These are phyloP conservation scores for Hippophae tibetana DNA, from an alignment of 306 rosid species.

Conservation along the genomic window DNA sequence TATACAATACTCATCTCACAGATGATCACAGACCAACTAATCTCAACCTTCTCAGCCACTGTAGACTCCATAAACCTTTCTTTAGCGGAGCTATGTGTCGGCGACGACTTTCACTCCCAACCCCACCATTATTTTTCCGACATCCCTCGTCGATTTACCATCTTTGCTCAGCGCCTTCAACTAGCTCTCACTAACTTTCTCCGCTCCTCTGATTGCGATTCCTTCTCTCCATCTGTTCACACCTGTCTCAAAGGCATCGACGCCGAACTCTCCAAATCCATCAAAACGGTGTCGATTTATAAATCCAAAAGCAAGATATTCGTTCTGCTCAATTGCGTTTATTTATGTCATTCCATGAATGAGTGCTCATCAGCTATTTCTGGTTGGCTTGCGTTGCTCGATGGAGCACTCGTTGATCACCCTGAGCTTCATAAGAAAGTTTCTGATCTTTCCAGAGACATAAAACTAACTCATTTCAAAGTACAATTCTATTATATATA, in stretches of 20 bases:
- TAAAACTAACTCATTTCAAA: constrained; percentile 37
- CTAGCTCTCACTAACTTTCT: constrained; percentile 21
- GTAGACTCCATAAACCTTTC: constrained; percentile 25
- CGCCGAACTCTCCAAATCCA: constrained; percentile 20
- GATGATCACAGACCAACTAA: constrained; percentile 21
- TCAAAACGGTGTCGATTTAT: constrained; percentile 18
- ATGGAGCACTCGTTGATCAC: constrained; percentile 18
- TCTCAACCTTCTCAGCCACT: constrained; percentile 10
- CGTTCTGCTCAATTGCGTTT: constrained; percentile 29
- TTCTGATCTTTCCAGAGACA: constrained; percentile 35
- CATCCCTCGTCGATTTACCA: constrained; percentile 26
- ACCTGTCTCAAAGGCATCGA: constrained; percentile 33
- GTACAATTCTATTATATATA: constrained; percentile 11
- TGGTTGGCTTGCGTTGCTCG: constrained; percentile 37
- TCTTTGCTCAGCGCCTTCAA: constrained; percentile 34
- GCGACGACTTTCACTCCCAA: not conserved
- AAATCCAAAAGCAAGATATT: constrained; percentile 27
- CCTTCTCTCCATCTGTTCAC: constrained; percentile 20
- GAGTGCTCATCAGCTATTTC: constrained; percentile 24
- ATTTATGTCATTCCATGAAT: constrained; percentile 24
- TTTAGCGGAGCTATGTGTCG: constrained; percentile 22
- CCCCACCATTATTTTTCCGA: constrained; percentile 16
- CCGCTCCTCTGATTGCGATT: constrained; percentile 11
- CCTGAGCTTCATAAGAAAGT: constrained; percentile 37
- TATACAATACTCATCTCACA: not conserved